Percentiles rank a stretch among this genome's conserved stretches.
Conservation (phyloP, 768 basidiomycete species). For the Leccinum longicurvipes region DNA sequence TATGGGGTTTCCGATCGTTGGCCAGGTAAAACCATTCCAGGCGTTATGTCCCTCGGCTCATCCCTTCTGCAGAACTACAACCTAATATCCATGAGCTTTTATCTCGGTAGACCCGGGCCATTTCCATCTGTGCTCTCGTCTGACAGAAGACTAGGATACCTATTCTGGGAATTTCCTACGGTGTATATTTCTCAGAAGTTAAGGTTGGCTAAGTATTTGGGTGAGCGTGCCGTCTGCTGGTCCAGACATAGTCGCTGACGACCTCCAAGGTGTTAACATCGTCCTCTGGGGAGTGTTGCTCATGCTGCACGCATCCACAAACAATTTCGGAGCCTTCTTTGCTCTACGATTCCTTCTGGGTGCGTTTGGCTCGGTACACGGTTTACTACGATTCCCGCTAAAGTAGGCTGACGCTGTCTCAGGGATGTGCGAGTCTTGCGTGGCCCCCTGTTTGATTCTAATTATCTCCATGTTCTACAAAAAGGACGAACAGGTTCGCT, state of each 20-base stretch:
- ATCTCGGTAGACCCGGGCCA: constrained; percentile 41
- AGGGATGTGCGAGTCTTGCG: constrained; percentile 70
- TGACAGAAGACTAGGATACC: constrained; percentile 39
- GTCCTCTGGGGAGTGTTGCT: constrained; percentile 56
- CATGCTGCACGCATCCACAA: constrained; percentile 56
- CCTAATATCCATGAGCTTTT: constrained; percentile 61
- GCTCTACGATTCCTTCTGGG: constrained; percentile 59
- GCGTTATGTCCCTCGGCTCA: constrained; percentile 3
- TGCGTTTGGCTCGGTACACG: constrained; percentile 16
- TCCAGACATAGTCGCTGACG: background rate
- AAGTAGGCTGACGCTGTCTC: background rate
- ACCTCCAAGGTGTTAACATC: constrained; percentile 48
- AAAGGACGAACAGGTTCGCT: constrained; percentile 56
- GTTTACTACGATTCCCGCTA: background rate
- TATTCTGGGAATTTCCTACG: constrained; percentile 64
- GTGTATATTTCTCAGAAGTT: constrained; percentile 63
- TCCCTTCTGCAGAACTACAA: constrained; percentile 49
- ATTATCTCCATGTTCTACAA: constrained; percentile 68
- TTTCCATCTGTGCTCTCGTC: background rate
- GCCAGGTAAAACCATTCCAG: constrained; percentile 41
- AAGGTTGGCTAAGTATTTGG: constrained; percentile 59
- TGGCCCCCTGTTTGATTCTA: constrained; percentile 59
- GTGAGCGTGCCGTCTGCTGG: constrained; percentile 26
- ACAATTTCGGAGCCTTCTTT: constrained; percentile 61
- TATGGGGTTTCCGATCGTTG: constrained; percentile 64